Base-by-base conservation (phyloP, 2,329 filamentous ascomycete genomes). In the Monilinia laxa region DNA sequence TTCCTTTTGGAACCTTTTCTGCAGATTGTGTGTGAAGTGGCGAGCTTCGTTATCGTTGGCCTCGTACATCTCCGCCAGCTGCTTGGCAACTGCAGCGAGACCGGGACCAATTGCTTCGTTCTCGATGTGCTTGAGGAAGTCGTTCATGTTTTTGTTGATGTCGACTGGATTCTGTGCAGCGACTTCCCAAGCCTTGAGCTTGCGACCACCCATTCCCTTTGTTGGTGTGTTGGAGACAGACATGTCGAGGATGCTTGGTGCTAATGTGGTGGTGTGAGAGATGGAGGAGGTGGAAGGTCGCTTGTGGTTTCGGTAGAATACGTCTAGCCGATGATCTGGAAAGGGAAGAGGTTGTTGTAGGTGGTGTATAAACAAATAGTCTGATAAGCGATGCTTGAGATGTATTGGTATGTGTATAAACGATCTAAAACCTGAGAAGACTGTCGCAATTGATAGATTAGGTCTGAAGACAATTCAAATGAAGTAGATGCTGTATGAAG, bases 121-220 rank as follows among this genome's bases (percentile, higher is more conserved):
- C 18, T 51, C 20, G 16, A 60, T 25, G 14, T 60, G 45, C 31
- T 35, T 23, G 28, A 60, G 58, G 16, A 60, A 60, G 45, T 51
- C 58, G 10, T 31, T 25, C 58, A 60, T 38, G 14, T 60, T 51
- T 2, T 49, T 10, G 28, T 60, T 2, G 28, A 60, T 60, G 6
- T 60, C 28, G 14, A 20, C 20, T 6, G 58, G 45, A 6, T 16
- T 38, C 23, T 62, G 58, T 12, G 47, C 31, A 18, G 20, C 28
- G 11, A 40, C 0, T 20, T 62, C 58, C 58, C 58, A 62, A 3
- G 31, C 5, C 2, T 62, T 62, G 31, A 62, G 58, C 14, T 38
- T 62, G n/a, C 45, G 58, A 23, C 58, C 45, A 12, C 28, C 45
- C 5, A 51, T 23, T 51, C 58, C 45, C 35, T 51, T 62, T 14